Evolutionary conservation across 2,329 filamentous ascomycete genomes (phyloP), one percentile per base, ranked within the genome.

Genomic region (Cladosporium sp.): DNA sequence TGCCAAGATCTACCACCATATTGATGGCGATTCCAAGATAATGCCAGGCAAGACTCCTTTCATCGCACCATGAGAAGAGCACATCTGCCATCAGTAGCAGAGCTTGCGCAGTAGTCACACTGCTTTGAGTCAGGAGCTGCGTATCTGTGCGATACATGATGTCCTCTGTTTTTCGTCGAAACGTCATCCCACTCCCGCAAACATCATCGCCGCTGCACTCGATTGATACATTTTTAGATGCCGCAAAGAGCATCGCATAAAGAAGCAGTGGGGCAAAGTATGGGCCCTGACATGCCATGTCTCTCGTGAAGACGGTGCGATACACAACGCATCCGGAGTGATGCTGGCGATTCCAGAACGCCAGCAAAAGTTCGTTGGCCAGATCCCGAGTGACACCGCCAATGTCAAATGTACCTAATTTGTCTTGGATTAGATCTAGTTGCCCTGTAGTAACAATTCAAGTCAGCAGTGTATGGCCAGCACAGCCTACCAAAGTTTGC

Each of bases 261-360:
- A 85, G 70, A 1, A 84, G 72, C 1, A 81, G 70, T 45, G 82
- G 78, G 0, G 82, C 83, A 60, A 82, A 85, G 64, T 83, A 83
- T 0, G 78, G 79, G 0, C 83, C 83, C 5, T 73, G 68, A 45
- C 76, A 76, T 47, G 80, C 80, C 80, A 52, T 52, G 34, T 52
- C 49, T 52, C 49, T 25, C 49, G 40, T 40, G 49, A 83, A 81
- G 0, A 74, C 77, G 0, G 81, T 77, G 0, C 81, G 76, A 64
- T 83, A 82, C 0, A 77, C 78, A 42, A 82, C 70, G 0, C 78
- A 61, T 54, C 74, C 73, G 5, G 78, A 74, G 53, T 79, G 75
- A 58, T 81, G 79, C 59, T 82, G 79, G 4, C 80, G 75, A 62
- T 79, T 82, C 78, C 79, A 82, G 55, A 55, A 55, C 13, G 40